Evolutionary conservation across 805 yeast species (phyloP), one percentile per base, ranked within the genome.

Genomic region (Henningerozyma blattae): DNA sequence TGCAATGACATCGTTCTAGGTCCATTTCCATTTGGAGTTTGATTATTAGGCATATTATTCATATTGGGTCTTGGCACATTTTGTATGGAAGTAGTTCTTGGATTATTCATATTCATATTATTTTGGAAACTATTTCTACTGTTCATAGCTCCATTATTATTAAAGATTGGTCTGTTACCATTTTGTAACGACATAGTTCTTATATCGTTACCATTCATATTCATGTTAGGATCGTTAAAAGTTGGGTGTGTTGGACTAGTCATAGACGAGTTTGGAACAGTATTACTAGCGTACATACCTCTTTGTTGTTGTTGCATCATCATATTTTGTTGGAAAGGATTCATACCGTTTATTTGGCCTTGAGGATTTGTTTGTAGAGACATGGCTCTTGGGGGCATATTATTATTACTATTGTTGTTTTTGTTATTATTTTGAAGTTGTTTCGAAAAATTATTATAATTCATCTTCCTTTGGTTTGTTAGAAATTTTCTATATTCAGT

Each of bases 401-500:
- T 6, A 9, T 29, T 19, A 24, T 8, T 5, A 31, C 35, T 19
- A 22, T 37, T 43, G 7, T 9, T 64, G 61, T 36, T 29, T 35
- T 27, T 8, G 13, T 10, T n/a, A 14, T 14, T 27, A 29, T 29
- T 34, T n/a, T n/a, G 12, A 20, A 9, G 8, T 20, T 20, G 24
- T 12, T 20, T 20, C 12, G 24, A 20, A 24, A n/a, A 6, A 24
- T 24, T 24, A 14, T 62, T 61, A 43, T 65, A 50, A 15, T 71
- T 70, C 50, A 67, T 47, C 48, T 81, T 81, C 60, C 75, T 78
- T 49, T 74, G 77, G 4, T 72, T 74, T 31, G 77, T 75, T 67
- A 75, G 65, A 43, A 70, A 77, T 44, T 79, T 80, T 44, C 93
- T 62, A 50, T 81, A 81, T 41, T 77, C 77, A 5, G 72, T 62